Percentiles rank a stretch among this genome's conserved stretches.
phyloP scores from a whole-genome alignment of 2,329 filamentous ascomycete genomes.

The Epichloe uncinata region DNA sequence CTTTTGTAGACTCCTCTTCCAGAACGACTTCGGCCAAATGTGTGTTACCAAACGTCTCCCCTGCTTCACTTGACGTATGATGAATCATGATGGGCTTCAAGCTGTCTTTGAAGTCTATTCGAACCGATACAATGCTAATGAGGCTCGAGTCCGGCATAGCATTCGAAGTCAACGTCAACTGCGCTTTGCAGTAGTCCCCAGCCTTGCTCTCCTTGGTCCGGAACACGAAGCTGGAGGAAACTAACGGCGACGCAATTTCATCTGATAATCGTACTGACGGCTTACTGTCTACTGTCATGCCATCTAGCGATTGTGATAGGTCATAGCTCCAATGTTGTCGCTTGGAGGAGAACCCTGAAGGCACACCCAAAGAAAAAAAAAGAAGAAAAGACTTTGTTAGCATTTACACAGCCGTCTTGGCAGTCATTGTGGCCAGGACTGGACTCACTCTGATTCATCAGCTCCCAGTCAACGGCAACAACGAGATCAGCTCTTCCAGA shows the following conservation, averaged over 20 bases:
- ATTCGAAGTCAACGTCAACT: conserved; percentile 43
- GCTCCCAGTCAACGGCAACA: conserved; percentile 51
- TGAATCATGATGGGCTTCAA: conserved; percentile 41
- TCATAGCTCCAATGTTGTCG: conserved; percentile 49
- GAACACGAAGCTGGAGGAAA: conserved; percentile 45
- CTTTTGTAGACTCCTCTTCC: conserved; percentile 14
- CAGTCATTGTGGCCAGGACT: too few species aligned
- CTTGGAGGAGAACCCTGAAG: conserved; percentile 39
- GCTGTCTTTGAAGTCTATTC: conserved; percentile 42
- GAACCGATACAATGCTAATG: conserved; percentile 36
- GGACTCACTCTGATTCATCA: conserved; percentile 43
- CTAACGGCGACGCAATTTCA: conserved; percentile 37
- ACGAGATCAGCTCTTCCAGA: conserved; percentile 41
- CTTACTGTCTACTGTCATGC: conserved; percentile 27
- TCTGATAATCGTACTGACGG: conserved; percentile 39
- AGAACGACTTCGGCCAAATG: conserved; percentile 15
- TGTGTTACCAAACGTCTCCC: conserved; percentile 5
- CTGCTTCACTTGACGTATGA: conserved; percentile 20
- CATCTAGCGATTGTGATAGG: conserved; percentile 42
- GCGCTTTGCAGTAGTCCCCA: conserved; percentile 44
- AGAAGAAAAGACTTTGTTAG: too few species aligned
- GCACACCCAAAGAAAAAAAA: too few species aligned
- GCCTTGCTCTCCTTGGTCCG: conserved; percentile 45
- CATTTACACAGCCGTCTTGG: too few species aligned
- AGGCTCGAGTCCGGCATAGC: conserved; percentile 39